Percentiles rank a stretch among this genome's conserved stretches.
Conservation (phyloP, 495 filamentous ascomycete species). For the Hypoxylon intermedium region DNA sequence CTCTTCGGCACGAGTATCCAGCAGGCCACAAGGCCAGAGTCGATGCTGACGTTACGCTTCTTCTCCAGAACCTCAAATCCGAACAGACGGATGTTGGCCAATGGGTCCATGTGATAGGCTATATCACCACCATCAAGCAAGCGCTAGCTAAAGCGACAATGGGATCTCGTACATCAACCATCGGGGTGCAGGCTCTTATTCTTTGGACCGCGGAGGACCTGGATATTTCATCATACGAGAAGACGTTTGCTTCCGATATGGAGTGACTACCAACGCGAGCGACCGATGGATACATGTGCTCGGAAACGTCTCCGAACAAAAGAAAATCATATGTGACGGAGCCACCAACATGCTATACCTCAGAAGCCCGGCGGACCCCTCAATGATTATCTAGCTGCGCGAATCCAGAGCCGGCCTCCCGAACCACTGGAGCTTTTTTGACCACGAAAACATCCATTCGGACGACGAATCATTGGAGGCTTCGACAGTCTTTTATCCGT, state of each 20-base stretch:
- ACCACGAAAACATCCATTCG: slow-evolving; percentile 10
- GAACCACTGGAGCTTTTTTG: neutral
- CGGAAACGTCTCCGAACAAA: neutral
- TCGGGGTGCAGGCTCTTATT: slow-evolving; percentile 31
- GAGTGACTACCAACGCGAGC: slow-evolving; percentile 9
- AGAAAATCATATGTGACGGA: slow-evolving; percentile 6
- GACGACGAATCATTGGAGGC: slow-evolving; percentile 28
- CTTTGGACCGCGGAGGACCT: slow-evolving; percentile 29
- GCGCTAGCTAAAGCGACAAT: slow-evolving; percentile 1
- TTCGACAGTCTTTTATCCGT: too few relatives aligned
- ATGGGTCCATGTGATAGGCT: slow-evolving; percentile 92
- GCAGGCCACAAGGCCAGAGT: slow-evolving; percentile 51
- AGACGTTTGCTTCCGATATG: slow-evolving; percentile 15
- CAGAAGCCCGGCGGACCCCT: neutral
- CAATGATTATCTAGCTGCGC: neutral
- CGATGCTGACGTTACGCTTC: slow-evolving; percentile 71
- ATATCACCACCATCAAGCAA: slow-evolving; percentile 58
- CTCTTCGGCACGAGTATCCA: slow-evolving; percentile 73
- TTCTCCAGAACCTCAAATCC: slow-evolving; percentile 68
- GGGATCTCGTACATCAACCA: neutral
- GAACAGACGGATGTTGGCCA: slow-evolving; percentile 76
- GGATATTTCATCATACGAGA: slow-evolving; percentile 30
- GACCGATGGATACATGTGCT: neutral
- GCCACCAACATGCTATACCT: neutral
- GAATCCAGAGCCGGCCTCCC: slow-evolving; percentile 1